Evolutionary conservation across 2,329 filamentous ascomycete genomes (phyloP).

Genomic region (Chalaropsis ovoidea): DNA sequence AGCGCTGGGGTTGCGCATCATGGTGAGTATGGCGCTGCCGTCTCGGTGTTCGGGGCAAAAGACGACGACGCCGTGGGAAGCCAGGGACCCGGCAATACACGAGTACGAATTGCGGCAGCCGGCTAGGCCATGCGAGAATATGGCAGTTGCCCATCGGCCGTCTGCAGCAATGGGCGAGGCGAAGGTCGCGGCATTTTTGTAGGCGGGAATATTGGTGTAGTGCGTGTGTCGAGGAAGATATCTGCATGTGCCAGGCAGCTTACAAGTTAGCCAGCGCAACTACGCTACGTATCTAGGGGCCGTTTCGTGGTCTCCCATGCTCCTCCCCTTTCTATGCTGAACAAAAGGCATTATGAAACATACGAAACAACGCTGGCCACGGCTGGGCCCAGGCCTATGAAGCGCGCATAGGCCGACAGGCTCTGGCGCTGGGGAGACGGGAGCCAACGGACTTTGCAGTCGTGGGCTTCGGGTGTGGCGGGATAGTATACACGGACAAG

Average conservation of each 20-base stretch:
- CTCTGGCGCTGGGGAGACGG: slow-evolving; percentile 66
- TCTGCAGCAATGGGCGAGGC: slow-evolving; percentile 40
- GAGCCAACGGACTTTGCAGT: slow-evolving; percentile 59
- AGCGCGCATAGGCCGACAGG: slow-evolving; percentile 64
- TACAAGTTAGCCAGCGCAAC: background rate
- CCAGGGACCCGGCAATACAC: slow-evolving; percentile 66
- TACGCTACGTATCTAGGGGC: no score
- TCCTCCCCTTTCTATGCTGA: background rate
- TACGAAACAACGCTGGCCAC: slow-evolving; percentile 52
- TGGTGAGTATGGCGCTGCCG: slow-evolving; percentile 64
- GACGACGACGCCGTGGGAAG: slow-evolving; percentile 71
- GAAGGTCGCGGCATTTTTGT: slow-evolving; percentile 56
- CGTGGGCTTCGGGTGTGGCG: slow-evolving; percentile 45
- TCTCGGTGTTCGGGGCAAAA: slow-evolving; percentile 76
- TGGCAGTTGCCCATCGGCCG: slow-evolving; percentile 64
- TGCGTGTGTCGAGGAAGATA: slow-evolving; percentile 61
- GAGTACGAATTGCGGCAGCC: slow-evolving; percentile 77
- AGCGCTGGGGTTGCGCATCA: slow-evolving; percentile 53
- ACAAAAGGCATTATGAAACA: slow-evolving; percentile 29
- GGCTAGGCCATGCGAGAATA: slow-evolving; percentile 79
- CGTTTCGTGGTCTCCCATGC: no score
- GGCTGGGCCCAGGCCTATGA: slow-evolving; percentile 55
- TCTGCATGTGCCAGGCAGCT: slow-evolving; percentile 33
- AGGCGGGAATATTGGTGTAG: slow-evolving; percentile 61
- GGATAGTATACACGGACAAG: slow-evolving; percentile 80